Evolutionary conservation across 2,329 filamentous ascomycete genomes (phyloP).

Genomic region (Sclerotinia spermophila): DNA sequence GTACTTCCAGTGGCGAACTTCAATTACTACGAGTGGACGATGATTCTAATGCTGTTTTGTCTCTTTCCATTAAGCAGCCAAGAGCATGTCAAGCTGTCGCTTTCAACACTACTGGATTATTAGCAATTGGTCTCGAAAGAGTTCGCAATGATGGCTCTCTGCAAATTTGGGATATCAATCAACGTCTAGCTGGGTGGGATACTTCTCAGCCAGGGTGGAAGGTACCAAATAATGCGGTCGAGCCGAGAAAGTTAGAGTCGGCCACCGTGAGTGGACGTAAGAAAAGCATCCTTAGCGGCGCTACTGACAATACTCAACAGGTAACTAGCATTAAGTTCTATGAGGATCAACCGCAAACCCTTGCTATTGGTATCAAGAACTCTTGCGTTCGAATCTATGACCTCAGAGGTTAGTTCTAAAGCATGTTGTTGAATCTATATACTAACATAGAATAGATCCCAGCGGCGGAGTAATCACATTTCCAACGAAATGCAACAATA

Average conservation of each 20-base stretch:
- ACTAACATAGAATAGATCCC: constrained; percentile 41
- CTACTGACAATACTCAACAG: constrained; percentile 54
- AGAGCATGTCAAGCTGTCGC: constrained; percentile 78
- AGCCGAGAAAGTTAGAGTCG: constrained; percentile 56
- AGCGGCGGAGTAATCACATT: constrained; percentile 55
- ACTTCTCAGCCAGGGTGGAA: constrained; percentile 45
- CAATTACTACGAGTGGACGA: constrained; percentile 71
- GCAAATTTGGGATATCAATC: constrained; percentile 76
- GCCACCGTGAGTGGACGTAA: constrained; percentile 15
- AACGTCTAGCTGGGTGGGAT: constrained; percentile 49
- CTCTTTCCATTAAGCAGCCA: constrained; percentile 69
- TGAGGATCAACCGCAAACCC: constrained; percentile 67
- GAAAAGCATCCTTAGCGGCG: background rate
- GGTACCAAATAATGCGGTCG: constrained; percentile 32
- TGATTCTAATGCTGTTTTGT: constrained; percentile 59
- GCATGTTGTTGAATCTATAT: background rate
- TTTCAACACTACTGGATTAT: constrained; percentile 66
- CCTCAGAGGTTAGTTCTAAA: constrained; percentile 57
- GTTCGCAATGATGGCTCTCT: constrained; percentile 79
- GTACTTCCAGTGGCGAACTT: constrained; percentile 71
- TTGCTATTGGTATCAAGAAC: constrained; percentile 72
- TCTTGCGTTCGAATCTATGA: constrained; percentile 75
- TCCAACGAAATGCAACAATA: constrained; percentile 65
- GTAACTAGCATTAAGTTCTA: constrained; percentile 83
- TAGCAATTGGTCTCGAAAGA: constrained; percentile 76